A percentile compares a stretch with the other conserved stretches of the same genome.
Conservation (phyloP, 225 moss, liverwort and hornwort species). For the Pseudisothecium myosuroides region DNA sequence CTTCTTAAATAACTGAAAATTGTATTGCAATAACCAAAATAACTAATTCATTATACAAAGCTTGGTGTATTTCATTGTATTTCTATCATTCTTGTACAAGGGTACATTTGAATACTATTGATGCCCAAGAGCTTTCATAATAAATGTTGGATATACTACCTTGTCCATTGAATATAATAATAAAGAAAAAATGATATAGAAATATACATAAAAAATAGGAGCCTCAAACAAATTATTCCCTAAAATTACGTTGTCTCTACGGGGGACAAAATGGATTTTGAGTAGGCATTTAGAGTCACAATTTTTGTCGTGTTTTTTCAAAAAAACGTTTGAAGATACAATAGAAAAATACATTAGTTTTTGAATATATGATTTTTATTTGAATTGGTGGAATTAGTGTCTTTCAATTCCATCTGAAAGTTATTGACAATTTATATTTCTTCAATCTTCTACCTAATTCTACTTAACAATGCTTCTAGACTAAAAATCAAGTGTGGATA, state of each 20-base stretch:
- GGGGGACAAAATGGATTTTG: rapidly evolving
- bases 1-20: neutral
- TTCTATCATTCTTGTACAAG: too few species aligned
- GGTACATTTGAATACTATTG: rapidly evolving
- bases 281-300: rapidly evolving
- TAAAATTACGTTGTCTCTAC: rapidly evolving
- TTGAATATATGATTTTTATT: rapidly evolving
- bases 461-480: too few species aligned
- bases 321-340: too few species aligned
- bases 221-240: neutral
- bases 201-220: neutral
- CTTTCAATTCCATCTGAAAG: too few species aligned
- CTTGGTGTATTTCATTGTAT: rapidly evolving
- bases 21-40: too few species aligned
- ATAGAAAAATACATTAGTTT: neutral
- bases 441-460: too few species aligned
- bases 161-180: rapidly evolving
- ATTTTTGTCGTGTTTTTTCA: neutral
- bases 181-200: rapidly evolving
- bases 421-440: too few species aligned
- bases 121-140: neutral
- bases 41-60: neutral
- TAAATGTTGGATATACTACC: neutral
- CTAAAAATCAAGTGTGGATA: neutral
- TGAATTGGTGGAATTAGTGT: too few species aligned